These are phyloP conservation scores for Canna indica DNA, from an alignment of 176 grass and related monocot species.

Conservation along the genomic window DNA sequence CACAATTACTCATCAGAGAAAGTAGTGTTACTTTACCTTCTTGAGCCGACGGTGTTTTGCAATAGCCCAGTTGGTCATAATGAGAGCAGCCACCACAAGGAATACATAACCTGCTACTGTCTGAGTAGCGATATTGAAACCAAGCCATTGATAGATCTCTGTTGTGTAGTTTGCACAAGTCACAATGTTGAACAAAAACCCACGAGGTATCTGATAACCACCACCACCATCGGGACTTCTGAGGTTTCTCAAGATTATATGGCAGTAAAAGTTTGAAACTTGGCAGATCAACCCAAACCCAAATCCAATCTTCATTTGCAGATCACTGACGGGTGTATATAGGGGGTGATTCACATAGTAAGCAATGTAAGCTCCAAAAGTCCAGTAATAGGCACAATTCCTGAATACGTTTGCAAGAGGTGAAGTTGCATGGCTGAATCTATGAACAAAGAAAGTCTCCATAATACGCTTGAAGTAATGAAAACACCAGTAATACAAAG, in stretches of 20 bases:
- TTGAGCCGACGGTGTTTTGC: constrained; percentile 74
- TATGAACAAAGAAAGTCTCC: constrained; percentile 91
- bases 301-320: constrained; percentile 92
- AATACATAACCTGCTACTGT: constrained; percentile 84
- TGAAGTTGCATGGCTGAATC: constrained; percentile 92
- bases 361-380: constrained; percentile 74
- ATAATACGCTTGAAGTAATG: constrained; percentile 96
- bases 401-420: constrained; percentile 79
- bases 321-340: constrained; percentile 68
- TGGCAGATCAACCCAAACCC: constrained; percentile 69
- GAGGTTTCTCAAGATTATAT: constrained; percentile 84
- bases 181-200: constrained; percentile 94
- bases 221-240: constrained; percentile 66
- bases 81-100: constrained; percentile 52
- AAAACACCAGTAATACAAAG: constrained; percentile 87
- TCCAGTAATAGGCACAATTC: constrained; percentile 97
- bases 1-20: neutral
- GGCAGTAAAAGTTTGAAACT: constrained; percentile 86
- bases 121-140: constrained; percentile 90
- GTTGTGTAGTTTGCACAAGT: constrained; percentile 96
- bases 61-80: constrained; percentile 95
- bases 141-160: constrained; percentile 96
- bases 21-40: constrained; percentile 46
- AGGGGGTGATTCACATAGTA: constrained; percentile 89
- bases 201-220: constrained; percentile 83